Percentiles rank a stretch among this genome's conserved stretches.
These are phyloP conservation scores for Botrytis tulipae DNA, from an alignment of 2,329 filamentous ascomycete species.

Conservation along the genomic window DNA sequence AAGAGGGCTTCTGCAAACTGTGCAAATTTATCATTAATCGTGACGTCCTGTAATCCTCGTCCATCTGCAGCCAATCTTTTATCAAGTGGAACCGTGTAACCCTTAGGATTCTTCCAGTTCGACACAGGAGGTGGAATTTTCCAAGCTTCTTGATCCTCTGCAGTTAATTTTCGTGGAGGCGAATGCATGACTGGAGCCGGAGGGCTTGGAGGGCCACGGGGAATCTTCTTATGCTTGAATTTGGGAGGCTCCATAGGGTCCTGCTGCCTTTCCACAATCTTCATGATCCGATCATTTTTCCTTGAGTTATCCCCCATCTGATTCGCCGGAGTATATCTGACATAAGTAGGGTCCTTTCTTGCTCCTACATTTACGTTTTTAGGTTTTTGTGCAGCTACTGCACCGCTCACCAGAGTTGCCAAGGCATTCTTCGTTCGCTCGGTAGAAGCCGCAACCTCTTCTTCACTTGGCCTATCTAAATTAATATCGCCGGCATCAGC, in stretches of 20 bases:
- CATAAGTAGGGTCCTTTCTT: slow-evolving; percentile 84
- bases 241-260: slow-evolving; percentile 98
- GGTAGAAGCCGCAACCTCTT: slow-evolving; percentile 79
- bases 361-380: slow-evolving; percentile 87
- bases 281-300: slow-evolving; percentile 96
- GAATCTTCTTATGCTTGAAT: slow-evolving; percentile 99
- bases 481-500: slow-evolving; percentile 92
- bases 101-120: slow-evolving; percentile 99
- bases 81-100: slow-evolving; percentile 92
- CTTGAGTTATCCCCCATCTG: slow-evolving; percentile 88
- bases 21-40: slow-evolving; percentile 98
- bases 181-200: slow-evolving; percentile 94
- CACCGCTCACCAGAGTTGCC: slow-evolving; percentile 76
- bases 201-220: slow-evolving; percentile 84
- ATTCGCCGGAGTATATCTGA: slow-evolving; percentile 91
- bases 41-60: slow-evolving; percentile 84
- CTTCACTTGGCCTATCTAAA: slow-evolving; percentile 77
- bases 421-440: slow-evolving; percentile 87
- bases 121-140: slow-evolving; percentile 86
- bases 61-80: slow-evolving; percentile 95
- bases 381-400: slow-evolving; percentile 88
- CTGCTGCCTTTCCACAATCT: slow-evolving; percentile 90
- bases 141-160: slow-evolving; percentile 97
- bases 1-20: slow-evolving; percentile 93
- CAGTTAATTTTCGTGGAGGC: slow-evolving; percentile 89